phyloP scores from a whole-genome alignment of 2,329 filamentous ascomycete species.

The Sporothrix curviconia region DNA sequence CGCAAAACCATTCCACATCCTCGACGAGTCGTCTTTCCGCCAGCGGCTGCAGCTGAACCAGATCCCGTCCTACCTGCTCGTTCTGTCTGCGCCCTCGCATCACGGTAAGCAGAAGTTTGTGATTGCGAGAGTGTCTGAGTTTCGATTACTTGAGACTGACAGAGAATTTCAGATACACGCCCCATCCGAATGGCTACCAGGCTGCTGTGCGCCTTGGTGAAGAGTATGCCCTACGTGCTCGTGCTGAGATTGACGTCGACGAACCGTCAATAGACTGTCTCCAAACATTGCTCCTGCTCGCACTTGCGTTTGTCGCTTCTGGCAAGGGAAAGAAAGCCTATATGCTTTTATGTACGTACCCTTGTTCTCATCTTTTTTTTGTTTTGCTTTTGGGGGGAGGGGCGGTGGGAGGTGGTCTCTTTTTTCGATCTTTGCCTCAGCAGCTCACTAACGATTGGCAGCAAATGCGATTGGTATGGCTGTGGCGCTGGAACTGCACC shows the following conservation, averaged over 20 bases:
- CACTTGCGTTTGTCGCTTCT: constrained; percentile 67
- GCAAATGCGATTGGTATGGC: constrained; percentile 76
- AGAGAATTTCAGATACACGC: constrained; percentile 54
- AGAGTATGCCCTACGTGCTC: constrained; percentile 64
- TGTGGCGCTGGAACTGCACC: constrained; percentile 72
- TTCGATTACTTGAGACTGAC: neutral
- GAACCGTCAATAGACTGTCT: constrained; percentile 73
- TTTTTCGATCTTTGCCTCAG: too few relatives aligned
- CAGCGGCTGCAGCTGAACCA: constrained; percentile 65
- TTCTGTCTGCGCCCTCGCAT: constrained; percentile 55
- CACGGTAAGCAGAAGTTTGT: constrained; percentile 41
- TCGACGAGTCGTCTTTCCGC: constrained; percentile 69
- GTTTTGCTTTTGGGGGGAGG: too few relatives aligned
- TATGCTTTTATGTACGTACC: constrained; percentile 66
- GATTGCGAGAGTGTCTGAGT: too few relatives aligned
- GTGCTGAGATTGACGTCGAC: constrained; percentile 67
- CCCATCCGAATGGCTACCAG: constrained; percentile 60
- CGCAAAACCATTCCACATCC: constrained; percentile 72
- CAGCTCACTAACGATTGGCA: constrained; percentile 35
- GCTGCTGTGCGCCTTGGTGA: constrained; percentile 62
- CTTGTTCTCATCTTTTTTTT: neutral
- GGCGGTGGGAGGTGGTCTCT: too few relatives aligned
- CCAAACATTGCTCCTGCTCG: constrained; percentile 68
- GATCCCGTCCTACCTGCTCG: constrained; percentile 48
- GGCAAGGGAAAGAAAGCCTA: constrained; percentile 80